phyloP scores from a whole-genome alignment of 805 yeast genomes.

The Wickerhamomyces silvicola region DNA sequence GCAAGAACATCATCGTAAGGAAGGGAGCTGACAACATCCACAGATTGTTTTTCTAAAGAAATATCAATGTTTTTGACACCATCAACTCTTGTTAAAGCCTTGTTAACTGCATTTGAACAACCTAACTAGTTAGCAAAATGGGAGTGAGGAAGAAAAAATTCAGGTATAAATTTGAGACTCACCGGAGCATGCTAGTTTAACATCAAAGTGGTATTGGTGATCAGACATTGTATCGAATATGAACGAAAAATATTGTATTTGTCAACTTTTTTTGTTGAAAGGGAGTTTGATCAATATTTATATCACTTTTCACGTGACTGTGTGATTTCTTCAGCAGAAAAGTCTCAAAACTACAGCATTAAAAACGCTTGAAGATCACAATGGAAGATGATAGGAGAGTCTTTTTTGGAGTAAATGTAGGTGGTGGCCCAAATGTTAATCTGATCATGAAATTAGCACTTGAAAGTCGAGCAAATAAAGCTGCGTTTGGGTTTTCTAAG shows the following conservation, averaged over 20 bases:
- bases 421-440: not conserved
- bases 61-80: slow-evolving; percentile 73
- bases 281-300: too few species aligned
- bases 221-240: slow-evolving; percentile 30
- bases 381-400: slow-evolving; percentile 1
- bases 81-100: slow-evolving; percentile 61
- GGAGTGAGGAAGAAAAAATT: too few species aligned
- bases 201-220: slow-evolving; percentile 72
- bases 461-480: not conserved
- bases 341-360: too few species aligned
- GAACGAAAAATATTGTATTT: not conserved
- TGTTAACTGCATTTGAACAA: slow-evolving; percentile 81
- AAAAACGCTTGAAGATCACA: too few species aligned
- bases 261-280: not conserved
- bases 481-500: slow-evolving; percentile 1
- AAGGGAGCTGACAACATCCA: slow-evolving; percentile 62
- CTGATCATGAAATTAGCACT: not conserved
- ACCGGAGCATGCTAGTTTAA: slow-evolving; percentile 77
- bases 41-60: slow-evolving; percentile 75
- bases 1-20: slow-evolving; percentile 74
- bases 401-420: not conserved
- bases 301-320: too few species aligned
- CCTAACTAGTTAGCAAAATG: too few species aligned
- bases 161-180: too few species aligned
- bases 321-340: too few species aligned